Evolutionary conservation across 495 filamentous ascomycete species (phyloP).

Genomic region (Podospora pseudopauciseta): DNA sequence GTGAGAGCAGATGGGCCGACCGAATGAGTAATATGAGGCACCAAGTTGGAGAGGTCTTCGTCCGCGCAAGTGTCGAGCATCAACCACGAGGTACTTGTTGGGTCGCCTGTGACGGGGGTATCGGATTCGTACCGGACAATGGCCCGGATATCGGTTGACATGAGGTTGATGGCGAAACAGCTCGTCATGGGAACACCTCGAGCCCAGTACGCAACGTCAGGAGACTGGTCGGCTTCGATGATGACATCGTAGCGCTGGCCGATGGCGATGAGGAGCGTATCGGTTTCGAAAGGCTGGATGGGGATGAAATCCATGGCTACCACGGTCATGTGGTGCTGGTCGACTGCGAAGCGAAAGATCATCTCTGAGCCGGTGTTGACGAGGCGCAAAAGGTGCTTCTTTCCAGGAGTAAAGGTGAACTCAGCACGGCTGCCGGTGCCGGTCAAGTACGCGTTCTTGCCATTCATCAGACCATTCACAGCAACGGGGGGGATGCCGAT

Average conservation of each 20-base stretch:
- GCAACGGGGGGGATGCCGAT: conserved; percentile 25
- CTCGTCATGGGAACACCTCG: conserved; percentile 33
- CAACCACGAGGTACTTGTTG: conserved; percentile 29
- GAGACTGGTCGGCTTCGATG: conserved; percentile 53
- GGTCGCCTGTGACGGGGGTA: conserved; percentile 29
- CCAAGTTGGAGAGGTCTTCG: conserved; percentile 35
- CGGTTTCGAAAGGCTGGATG: conserved; percentile 43
- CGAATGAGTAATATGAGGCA: conserved; percentile 40
- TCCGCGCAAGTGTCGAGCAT: conserved; percentile 42
- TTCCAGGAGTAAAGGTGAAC: conserved; percentile 38
- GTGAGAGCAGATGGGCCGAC: conserved; percentile 27
- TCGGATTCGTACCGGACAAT: conserved; percentile 30
- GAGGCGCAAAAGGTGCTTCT: conserved; percentile 52
- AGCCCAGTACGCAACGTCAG: conserved; percentile 29
- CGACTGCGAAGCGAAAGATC: conserved; percentile 48
- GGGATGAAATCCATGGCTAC: conserved; percentile 52
- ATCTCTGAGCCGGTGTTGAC: conserved; percentile 54
- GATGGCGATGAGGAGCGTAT: conserved; percentile 52
- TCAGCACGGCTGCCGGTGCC: conserved; percentile 31
- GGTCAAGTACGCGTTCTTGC: conserved; percentile 37
- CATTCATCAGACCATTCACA: conserved; percentile 33
- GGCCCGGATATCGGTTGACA: conserved; percentile 22
- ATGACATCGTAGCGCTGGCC: conserved; percentile 71
- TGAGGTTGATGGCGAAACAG: conserved; percentile 50
- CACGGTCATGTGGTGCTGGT: conserved; percentile 51